Conservation (phyloP, 164 flowering plant species). For the Nelumbo lutea region DNA sequence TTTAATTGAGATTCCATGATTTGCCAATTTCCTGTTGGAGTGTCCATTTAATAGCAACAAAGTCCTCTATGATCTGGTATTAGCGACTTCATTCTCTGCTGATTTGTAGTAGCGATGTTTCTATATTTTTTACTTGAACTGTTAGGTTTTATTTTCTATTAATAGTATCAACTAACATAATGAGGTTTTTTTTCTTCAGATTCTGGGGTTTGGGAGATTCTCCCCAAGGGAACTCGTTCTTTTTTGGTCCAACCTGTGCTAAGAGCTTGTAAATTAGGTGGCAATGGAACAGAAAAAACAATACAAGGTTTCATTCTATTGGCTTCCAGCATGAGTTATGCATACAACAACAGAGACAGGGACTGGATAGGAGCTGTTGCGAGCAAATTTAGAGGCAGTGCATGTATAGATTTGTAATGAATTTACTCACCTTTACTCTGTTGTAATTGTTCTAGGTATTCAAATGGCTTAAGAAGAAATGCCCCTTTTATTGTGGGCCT, state of each 20-base stretch:
- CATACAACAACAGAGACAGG: constrained; percentile 60
- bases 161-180: neutral
- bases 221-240: constrained; percentile 61
- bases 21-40: neutral
- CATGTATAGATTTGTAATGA: neutral
- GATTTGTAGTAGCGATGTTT: neutral
- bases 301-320: constrained; percentile 55
- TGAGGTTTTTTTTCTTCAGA: constrained; percentile 34
- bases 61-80: neutral
- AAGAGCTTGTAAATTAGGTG: constrained; percentile 15
- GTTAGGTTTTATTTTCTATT: neutral
- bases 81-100: neutral
- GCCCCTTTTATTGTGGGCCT: no score
- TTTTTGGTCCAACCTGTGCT: constrained; percentile 59
- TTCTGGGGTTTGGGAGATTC: constrained; percentile 43
- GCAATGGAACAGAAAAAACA: constrained; percentile 14
- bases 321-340: constrained; percentile 60
- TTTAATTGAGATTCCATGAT: neutral
- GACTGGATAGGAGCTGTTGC: constrained; percentile 68
- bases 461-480: no score
- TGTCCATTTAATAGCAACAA: neutral
- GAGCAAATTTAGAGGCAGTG: constrained; percentile 46
- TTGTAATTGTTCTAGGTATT: no score
- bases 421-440: no score
- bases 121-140: neutral